Evolutionary conservation across 768 basidiomycete genomes (phyloP).

Genomic region (Agaricus subrufescens): DNA sequence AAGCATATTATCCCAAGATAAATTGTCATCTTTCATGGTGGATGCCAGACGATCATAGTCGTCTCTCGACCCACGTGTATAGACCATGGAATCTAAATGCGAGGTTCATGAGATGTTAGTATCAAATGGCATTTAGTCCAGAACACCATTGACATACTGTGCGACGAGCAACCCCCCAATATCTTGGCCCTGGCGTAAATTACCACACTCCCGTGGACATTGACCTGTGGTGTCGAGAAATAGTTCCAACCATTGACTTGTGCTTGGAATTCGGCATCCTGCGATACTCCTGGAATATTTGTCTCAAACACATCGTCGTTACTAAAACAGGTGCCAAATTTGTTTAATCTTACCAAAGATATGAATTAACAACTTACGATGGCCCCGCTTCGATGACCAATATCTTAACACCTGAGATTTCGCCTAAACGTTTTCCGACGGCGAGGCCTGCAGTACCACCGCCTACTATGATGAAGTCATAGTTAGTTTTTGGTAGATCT

Average conservation of each 20-base stretch:
- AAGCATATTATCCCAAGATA: conserved; percentile 27
- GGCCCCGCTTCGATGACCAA: conserved; percentile 14
- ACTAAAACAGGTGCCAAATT: background rate
- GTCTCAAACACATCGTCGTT: conserved; percentile 5
- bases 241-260: conserved; percentile 13
- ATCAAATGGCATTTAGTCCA: too few species aligned
- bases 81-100: conserved; percentile 21
- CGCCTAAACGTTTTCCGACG: conserved; percentile 5
- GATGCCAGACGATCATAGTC: conserved; percentile 28
- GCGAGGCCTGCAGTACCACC: conserved; percentile 12
- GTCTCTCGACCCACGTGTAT: conserved; percentile 28
- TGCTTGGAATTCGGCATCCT: background rate
- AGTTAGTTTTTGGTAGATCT: background rate
- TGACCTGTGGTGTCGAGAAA: conserved; percentile 7
- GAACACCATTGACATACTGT: conserved; percentile 2
- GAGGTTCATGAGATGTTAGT: background rate
- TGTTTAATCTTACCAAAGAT: too few species aligned
- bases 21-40: conserved; percentile 20
- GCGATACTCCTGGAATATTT: background rate
- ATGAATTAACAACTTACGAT: conserved; percentile 1
- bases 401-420: conserved; percentile 7
- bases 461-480: background rate
- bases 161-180: conserved; percentile 11
- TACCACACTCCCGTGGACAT: conserved; percentile 6
- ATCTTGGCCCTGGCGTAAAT: conserved; percentile 5